Base-by-base conservation (phyloP, 1,284 basidiomycete genomes). In the Puccinia triticina region DNA sequence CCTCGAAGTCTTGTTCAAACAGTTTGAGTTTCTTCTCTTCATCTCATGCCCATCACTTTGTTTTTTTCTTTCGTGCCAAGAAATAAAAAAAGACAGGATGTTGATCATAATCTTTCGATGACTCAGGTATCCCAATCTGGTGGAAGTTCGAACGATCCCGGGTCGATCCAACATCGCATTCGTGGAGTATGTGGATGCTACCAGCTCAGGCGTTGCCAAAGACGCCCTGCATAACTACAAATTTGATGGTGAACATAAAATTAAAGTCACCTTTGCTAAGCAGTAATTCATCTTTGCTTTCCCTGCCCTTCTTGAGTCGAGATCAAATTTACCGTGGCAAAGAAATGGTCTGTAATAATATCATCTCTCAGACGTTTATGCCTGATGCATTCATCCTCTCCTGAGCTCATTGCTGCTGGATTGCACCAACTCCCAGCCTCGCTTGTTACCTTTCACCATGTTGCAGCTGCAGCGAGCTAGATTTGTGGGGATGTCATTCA, bases 201-300 rank as follows among this genome's bases (percentile, higher is more conserved):
- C 89, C 61, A 93, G 92, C 84, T 93, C 95, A n/a, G 92, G 91
- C 21, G 91, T 93, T 55, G 95, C 95, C 46, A 96, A 96, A 88
- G 95, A 97, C 85, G 94, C 94, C 34, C 88, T 97, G 86, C 95
- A 98, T 90, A 96, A 97, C 87, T 95, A 95, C 91, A 95, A 95
- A 88, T 89, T 96, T 88, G 95, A 96, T 86, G 94, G 94, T 66
- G 94, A 95, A 88, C 94, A 94, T 88, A 96, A 96, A 89, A 96
- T 96, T 90, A 97, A 96, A 91, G 94, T 92, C 77, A 85, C 87
- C 81, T 83, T 84, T 48, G 88, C 88, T 57, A 87, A 85, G 82
- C 79, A 84, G 66, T 79, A 74, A 50, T 69, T 21, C 21, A 37
- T 23, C 71, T 34, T 61, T 18, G 16, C 29, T 29, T 29, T 34